Percentiles rank a stretch among this genome's conserved stretches.
phyloP scores from a whole-genome alignment of 441 rosid genomes.

The Croton setiger region DNA sequence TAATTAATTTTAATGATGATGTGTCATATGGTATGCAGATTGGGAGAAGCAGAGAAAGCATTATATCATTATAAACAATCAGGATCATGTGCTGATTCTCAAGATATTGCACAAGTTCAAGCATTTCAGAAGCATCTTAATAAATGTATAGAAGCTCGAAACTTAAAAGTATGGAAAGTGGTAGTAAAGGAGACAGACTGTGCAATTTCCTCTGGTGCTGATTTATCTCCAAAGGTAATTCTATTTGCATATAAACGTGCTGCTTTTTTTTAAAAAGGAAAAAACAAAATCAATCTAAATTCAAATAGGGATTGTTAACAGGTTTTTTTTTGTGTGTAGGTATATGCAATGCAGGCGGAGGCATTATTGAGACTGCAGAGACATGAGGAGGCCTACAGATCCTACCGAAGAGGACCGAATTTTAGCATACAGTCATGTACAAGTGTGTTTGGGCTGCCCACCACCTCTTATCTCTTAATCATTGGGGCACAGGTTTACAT shows the following conservation, averaged over 20 bases:
- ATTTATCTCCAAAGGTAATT: slow-evolving; percentile 71
- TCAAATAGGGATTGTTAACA: background rate
- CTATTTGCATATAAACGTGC: background rate
- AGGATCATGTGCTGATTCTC: slow-evolving; percentile 36
- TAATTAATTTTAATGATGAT: background rate
- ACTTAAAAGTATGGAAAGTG: slow-evolving; percentile 46
- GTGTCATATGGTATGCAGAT: slow-evolving; percentile 37
- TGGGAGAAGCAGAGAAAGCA: slow-evolving; percentile 79
- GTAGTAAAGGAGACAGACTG: slow-evolving; percentile 44
- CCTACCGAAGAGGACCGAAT: slow-evolving; percentile 47
- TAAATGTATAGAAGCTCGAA: slow-evolving; percentile 50
- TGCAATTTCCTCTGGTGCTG: slow-evolving; percentile 57
- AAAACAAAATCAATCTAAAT: no score
- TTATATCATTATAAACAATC: slow-evolving; percentile 54
- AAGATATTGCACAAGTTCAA: slow-evolving; percentile 51
- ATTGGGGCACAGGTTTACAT: slow-evolving; percentile 58
- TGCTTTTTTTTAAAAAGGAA: no score
- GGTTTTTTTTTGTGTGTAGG: slow-evolving; percentile 24
- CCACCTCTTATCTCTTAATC: slow-evolving; percentile 41
- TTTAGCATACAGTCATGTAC: slow-evolving; percentile 40
- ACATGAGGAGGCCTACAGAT: slow-evolving; percentile 63
- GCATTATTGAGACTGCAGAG: slow-evolving; percentile 61
- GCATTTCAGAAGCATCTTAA: slow-evolving; percentile 41
- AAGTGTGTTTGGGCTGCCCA: slow-evolving; percentile 47
- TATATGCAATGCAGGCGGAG: slow-evolving; percentile 66